A percentile compares a stretch with the other conserved stretches of the same genome.
These are phyloP conservation scores for Fusarium stilboides DNA, from an alignment of 2,329 filamentous ascomycete species.

Conservation along the genomic window DNA sequence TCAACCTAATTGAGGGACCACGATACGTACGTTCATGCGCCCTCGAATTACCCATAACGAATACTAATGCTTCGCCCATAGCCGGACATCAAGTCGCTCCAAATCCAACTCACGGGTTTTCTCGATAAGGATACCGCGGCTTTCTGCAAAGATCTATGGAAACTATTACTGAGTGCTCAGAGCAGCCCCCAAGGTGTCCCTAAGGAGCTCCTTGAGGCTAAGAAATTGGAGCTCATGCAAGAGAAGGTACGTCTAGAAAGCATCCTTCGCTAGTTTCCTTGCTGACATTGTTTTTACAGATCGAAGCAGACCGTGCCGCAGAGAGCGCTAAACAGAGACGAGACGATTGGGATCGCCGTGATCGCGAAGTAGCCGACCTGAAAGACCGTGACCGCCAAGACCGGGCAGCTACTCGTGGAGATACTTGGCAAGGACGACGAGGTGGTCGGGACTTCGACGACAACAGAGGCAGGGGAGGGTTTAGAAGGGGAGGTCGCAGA, in stretches of 20 bases:
- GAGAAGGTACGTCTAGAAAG: constrained; percentile 78
- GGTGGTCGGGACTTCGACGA: constrained; percentile 67
- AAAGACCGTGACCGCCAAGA: constrained; percentile 76
- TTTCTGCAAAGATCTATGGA: constrained; percentile 97
- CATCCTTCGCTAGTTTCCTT: neutral
- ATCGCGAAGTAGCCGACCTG: constrained; percentile 78
- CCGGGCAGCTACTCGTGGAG: constrained; percentile 66
- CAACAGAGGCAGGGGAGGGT: constrained; percentile 60
- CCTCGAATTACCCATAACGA: constrained; percentile 32
- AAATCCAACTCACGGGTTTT: constrained; percentile 95
- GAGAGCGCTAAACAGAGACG: constrained; percentile 80
- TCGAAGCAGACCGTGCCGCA: constrained; percentile 85
- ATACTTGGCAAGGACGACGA: constrained; percentile 69
- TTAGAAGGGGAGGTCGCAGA: constrained; percentile 61
- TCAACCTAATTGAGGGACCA: constrained; percentile 78
- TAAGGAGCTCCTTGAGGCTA: constrained; percentile 93
- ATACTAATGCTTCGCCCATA: constrained; percentile 58
- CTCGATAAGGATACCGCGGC: constrained; percentile 89
- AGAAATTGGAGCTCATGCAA: constrained; percentile 94
- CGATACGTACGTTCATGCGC: constrained; percentile 75
- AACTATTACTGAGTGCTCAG: constrained; percentile 90
- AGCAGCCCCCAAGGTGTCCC: constrained; percentile 90
- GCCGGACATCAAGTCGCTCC: constrained; percentile 96
- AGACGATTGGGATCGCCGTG: constrained; percentile 79
- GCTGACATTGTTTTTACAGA: constrained; percentile 62